Percentiles rank a stretch among this genome's conserved stretches.
phyloP scores from a whole-genome alignment of 2,329 filamentous ascomycete genomes.

The Grosmannia clavigera region DNA sequence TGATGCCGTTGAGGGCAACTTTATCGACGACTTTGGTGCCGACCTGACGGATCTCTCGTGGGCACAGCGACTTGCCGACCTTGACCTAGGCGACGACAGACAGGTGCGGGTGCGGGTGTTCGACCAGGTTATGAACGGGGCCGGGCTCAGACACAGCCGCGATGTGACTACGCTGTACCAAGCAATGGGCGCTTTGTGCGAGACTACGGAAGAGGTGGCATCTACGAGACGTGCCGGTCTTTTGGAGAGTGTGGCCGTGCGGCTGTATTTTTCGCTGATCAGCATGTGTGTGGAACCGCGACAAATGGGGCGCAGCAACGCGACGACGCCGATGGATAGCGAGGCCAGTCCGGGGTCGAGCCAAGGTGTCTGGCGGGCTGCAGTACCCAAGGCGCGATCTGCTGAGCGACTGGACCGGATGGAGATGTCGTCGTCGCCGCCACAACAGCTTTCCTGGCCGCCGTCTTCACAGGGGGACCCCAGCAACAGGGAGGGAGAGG shows the following conservation, averaged over 20 bases:
- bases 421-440: constrained; percentile 7
- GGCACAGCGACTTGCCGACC: constrained; percentile 2
- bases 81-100: neutral
- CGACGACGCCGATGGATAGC: neutral
- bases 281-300: constrained; percentile 10
- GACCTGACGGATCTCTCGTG: constrained; percentile 5
- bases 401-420: neutral
- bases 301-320: neutral
- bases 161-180: constrained; percentile 4
- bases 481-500: neutral
- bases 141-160: neutral
- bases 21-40: constrained; percentile 2
- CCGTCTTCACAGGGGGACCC: constrained; percentile 4
- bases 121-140: neutral
- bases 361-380: no score
- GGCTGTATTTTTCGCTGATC: constrained; percentile 12
- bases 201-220: neutral
- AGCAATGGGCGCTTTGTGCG: constrained; percentile 7
- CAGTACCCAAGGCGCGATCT: neutral
- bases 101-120: constrained; percentile 4
- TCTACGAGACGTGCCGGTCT: constrained; percentile 3
- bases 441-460: neutral
- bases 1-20: constrained; percentile 3
- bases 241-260: constrained; percentile 7
- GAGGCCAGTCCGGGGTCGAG: neutral